Conservation (phyloP, 441 rosid genomes). For the Isatis lusitanica region DNA sequence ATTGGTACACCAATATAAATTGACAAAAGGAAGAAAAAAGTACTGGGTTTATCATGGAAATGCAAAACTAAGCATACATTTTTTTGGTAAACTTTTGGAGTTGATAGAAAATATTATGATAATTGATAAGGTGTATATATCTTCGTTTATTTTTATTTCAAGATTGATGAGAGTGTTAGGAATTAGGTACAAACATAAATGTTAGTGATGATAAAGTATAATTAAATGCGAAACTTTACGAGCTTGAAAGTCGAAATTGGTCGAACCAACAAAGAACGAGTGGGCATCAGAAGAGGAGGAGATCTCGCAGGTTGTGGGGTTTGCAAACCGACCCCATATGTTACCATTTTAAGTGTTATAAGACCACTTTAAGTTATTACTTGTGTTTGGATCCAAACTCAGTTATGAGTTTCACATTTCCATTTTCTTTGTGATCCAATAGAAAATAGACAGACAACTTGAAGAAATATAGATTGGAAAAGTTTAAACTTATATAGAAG, state of each 20-base stretch:
- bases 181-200: constrained; percentile 1
- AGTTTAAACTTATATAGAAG: constrained; percentile 7
- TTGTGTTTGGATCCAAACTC: constrained; percentile 25
- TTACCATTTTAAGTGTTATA: constrained; percentile 4
- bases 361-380: constrained; percentile 14
- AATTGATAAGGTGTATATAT: background rate
- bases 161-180: background rate
- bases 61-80: background rate
- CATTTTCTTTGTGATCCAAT: constrained; percentile 23
- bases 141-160: no score
- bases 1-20: no score
- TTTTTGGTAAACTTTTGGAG: background rate
- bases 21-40: background rate
- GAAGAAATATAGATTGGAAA: background rate
- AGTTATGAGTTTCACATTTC: background rate
- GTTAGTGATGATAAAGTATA: background rate
- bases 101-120: background rate
- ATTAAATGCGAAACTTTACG: background rate
- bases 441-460: constrained; percentile 21
- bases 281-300: constrained; percentile 4
- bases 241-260: background rate
- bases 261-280: constrained; percentile 21
- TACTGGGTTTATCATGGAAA: no score
- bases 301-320: constrained; percentile 19
- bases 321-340: constrained; percentile 21